Conservation (phyloP, 345 rosid species). For the Hevea brasiliensis region DNA sequence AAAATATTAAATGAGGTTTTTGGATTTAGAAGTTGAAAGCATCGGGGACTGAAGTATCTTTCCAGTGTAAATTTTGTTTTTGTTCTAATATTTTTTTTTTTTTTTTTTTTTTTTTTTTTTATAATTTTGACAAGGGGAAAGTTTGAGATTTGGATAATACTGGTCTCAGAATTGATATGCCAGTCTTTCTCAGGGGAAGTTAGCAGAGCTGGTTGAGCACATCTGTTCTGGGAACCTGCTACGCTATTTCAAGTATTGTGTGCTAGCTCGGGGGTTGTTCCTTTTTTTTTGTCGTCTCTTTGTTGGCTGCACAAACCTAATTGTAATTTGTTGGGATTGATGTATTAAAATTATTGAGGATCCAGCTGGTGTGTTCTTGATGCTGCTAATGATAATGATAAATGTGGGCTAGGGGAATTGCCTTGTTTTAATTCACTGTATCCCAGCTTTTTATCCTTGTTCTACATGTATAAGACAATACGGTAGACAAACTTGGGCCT, state of each 20-base stretch:
- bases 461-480: too few relatives aligned
- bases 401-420: background rate
- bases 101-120: too few relatives aligned
- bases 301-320: constrained; percentile 6
- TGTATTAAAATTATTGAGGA: constrained; percentile 9
- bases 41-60: background rate
- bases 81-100: background rate
- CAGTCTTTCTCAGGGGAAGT: too few relatives aligned
- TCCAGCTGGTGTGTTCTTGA: background rate
- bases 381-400: background rate
- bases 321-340: constrained; percentile 19
- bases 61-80: constrained; percentile 12
- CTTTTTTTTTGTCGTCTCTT: background rate
- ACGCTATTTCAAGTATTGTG: constrained; percentile 2
- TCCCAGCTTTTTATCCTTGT: too few relatives aligned
- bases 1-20: background rate
- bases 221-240: background rate
- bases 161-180: too few relatives aligned
- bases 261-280: background rate
- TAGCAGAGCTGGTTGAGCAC: constrained; percentile 8
- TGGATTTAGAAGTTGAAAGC: background rate
- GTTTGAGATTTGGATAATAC: background rate
- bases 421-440: too few relatives aligned
- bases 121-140: background rate
- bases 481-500: too few relatives aligned